Evolutionary conservation across 2,329 filamentous ascomycete species (phyloP), one percentile per base, ranked within the genome.

Genomic region (Pseudocercospora pini-densiflorae): DNA sequence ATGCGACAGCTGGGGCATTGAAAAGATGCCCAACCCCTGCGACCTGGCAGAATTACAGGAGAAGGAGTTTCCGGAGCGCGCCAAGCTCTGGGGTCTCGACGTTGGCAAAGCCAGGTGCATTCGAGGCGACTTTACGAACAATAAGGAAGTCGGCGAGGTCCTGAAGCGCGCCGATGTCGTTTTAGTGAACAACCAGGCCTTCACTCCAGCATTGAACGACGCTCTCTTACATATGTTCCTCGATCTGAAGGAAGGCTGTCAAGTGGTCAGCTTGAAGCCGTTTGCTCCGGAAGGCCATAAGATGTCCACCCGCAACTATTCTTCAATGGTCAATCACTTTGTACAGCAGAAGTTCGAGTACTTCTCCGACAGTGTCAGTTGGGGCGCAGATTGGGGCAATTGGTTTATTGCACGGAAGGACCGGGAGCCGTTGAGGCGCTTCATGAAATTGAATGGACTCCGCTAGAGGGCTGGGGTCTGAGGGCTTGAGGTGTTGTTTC

Each of bases 121-220:
- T 68, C 84, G 89, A 51, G 95, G 93, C 65, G 92, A 97, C 77
- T 97, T 99, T 75, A 88, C 93, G 9, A 88, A 89, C 70, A 91
- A 91, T 71, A 78, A 86, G 16, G 84, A 85, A 65, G 92, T 97
- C 58, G 85, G 89, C 66, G 85, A 88, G 24, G 89, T 90, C 7
- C 85, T 99, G 59, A 90, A 91, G 78, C 88, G 90, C 62, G 94
- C 95, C 1, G 95, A 99, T 77, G 94, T 98, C n/a, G 88, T 99
- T 19, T 86, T 99, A 27, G 94, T 98, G 74, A 99, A 99, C 83
- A 99, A 99, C 81, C 94, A 98, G 80, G 95, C 93, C 2, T 99
- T 99, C 80, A 94, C 90, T 5, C 90, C 94, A 14, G 86, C 90
- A 72, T 87, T 97, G 63, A 99, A 98, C 80, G 90, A 92, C 75